Evolutionary conservation across 169 alveolate genomes (phyloP), one percentile per base, ranked within the genome.

Genomic region (Eimeria praecox): DNA sequence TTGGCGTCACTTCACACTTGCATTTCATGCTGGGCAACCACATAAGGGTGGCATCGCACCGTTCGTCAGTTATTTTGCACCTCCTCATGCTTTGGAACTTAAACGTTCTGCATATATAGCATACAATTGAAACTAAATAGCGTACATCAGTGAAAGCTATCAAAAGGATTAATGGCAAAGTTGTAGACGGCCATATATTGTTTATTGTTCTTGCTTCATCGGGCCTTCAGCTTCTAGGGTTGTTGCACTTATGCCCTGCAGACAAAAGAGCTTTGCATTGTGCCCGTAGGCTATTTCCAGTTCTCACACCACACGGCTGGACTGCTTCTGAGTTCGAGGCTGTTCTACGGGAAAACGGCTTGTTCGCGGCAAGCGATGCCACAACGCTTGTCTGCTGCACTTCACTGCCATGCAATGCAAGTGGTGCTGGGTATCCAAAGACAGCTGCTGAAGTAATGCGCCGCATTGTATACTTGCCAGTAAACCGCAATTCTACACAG

Each of bases 391-490:
- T 86, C 64, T 86, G 93, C 46, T 86, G 49, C 62, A 59, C 46
- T 22, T 27, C 56, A 35, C 4, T 27, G 18, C 93, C 93, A 59
- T 10, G 38, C 80, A 64, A 20, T 86, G 77, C 80, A 46, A 33
- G 42, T 6, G 24, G 38, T 40, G 12, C 38, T 62, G 93, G 93
- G 62, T 40, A 8, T 30, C 93, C 93, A 62, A 56, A 69, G n/a
- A 33, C 69, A 30, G 93, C 93, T 38, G 59, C 80, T 86, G 54
- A 56, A 16, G 33, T 86, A 73, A 86, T 86, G 93, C 59, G 56
- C 82, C 93, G 93, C 80, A 86, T 86, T 86, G 93, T 86, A 4
- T 86, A 86, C n/a, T 86, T 86, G 80, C 93, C 93, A 10, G 93
- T 86, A 16, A 86, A 86, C 56, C 93, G 80, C 80, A 49, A 30